Conservation (phyloP, 768 basidiomycete species). For the Coprinellus aureogranulatus region DNA sequence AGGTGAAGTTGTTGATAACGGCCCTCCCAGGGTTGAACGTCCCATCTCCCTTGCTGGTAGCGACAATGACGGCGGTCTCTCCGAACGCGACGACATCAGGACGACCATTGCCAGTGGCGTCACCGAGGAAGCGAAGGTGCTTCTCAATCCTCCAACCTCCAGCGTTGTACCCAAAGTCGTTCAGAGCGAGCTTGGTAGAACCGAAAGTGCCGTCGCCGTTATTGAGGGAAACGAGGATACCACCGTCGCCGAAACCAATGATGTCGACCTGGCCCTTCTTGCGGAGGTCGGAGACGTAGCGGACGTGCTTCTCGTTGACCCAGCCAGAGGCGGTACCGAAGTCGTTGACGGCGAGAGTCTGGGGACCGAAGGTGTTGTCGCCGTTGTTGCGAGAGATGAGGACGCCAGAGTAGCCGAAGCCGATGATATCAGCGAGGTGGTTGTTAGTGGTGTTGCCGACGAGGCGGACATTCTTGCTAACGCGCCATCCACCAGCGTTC, state of each 20-base stretch:
- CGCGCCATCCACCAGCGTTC: constrained; percentile 2
- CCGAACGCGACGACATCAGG: constrained; percentile 4
- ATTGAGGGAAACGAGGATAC: background rate
- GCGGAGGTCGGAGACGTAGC: constrained; percentile 2
- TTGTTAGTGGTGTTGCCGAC: constrained; percentile 3
- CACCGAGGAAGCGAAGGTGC: constrained; percentile 2
- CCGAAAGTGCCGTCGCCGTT: constrained; percentile 2
- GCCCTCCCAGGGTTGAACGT: background rate
- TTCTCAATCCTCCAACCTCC: background rate
- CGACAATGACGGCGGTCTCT: background rate
- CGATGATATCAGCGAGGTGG: background rate
- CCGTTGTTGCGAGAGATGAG: background rate
- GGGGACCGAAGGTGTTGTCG: background rate
- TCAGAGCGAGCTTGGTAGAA: background rate
- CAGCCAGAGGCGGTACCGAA: background rate
- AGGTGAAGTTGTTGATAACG: constrained; percentile 1
- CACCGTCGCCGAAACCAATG: constrained; percentile 3
- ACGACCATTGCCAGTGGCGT: background rate
- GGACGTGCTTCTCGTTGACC: background rate
- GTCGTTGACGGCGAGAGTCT: background rate
- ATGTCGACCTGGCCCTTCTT: background rate
- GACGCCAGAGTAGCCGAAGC: constrained; percentile 2
- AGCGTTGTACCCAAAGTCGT: constrained; percentile 4
- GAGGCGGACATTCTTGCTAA: background rate
- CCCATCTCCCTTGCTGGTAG: background rate